Evolutionary conservation across 2,329 filamentous ascomycete genomes (phyloP).

Genomic region (Seiridium cupressi): DNA sequence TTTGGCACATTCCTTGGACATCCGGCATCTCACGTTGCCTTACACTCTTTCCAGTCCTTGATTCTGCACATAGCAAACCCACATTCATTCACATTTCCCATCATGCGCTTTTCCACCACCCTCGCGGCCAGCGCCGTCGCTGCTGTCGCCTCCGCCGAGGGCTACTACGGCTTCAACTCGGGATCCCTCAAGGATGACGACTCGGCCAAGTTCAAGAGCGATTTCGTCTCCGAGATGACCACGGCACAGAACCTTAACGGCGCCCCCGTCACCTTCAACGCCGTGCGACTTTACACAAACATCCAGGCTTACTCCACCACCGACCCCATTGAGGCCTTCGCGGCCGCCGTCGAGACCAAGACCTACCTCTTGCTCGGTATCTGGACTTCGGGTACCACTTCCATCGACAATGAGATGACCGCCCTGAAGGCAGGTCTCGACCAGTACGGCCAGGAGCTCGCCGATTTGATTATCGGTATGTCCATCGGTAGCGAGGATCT

Average conservation of each 20-base stretch:
- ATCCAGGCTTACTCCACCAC: conserved; percentile 64
- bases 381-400: conserved; percentile 56
- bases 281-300: conserved; percentile 67
- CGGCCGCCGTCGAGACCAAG: conserved; percentile 62
- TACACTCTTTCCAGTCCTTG: neutral
- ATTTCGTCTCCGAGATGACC: conserved; percentile 47
- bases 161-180: conserved; percentile 55
- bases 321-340: conserved; percentile 79
- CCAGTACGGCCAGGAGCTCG: conserved; percentile 48
- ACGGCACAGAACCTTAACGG: conserved; percentile 37
- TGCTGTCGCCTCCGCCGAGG: conserved; percentile 25
- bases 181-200: conserved; percentile 44
- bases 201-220: conserved; percentile 50
- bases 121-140: conserved; percentile 36
- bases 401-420: conserved; percentile 58
- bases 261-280: conserved; percentile 54
- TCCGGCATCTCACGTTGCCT: neutral
- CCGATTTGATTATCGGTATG: conserved; percentile 61
- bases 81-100: conserved; percentile 13
- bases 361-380: conserved; percentile 63
- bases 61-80: neutral
- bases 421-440: conserved; percentile 57
- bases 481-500: conserved; percentile 68
- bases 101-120: conserved; percentile 39
- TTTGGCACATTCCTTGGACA: neutral